Base-by-base conservation (phyloP, 352 stramenopile genomes). In the Thalassiosira allenii region DNA sequence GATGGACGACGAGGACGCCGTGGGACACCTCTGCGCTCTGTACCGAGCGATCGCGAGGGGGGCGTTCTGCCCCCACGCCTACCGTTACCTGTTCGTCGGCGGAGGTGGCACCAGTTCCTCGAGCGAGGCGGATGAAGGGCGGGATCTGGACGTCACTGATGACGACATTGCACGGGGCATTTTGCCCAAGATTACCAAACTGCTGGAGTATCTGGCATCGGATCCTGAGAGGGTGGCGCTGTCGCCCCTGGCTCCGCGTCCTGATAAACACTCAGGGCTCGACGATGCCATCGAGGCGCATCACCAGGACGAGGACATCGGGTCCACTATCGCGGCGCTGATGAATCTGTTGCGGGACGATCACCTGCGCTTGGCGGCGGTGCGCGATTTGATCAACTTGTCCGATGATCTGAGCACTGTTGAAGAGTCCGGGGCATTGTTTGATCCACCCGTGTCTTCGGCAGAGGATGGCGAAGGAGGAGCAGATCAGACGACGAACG, bases 361-460 rank as follows among this genome's bases (percentile, higher is more conserved):
- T 20, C 27, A 73, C 20, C 25, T 59, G 14, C 32, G 58, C 49
- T 43, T 72, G 12, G 37, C 22, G 49, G 81, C 69, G 30, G 51
- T 82, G 0, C n/a, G 71, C 41, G 81, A 88, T 78, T 79, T 88
- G 75, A 74, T 84, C 8, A 67, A 58, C 41, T 52, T 88, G 25
- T 78, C 66, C 8, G 68, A 88, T 68, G 70, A 84, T 79, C 56
- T 88, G 47, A 76, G 75, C 44, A 70, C 34, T 17, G 54, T 88
- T 56, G 59, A 83, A 30, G 54, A 79, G 33, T 76, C 59, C 5
- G 33, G 29, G 54, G 75, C 65, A 23, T 40, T 84, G 17, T 82
- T 84, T 57, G 27, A 83, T 66, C 75, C 81, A 29, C 64, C 61
- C 34, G 47, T 61, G 2, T 66, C 62, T 29, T 62, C 22, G 12